A percentile compares a stretch with the other conserved stretches of the same genome.
These are phyloP conservation scores for Scutellaria baicalensis DNA, from an alignment of 257 asterid genomes.

Conservation along the genomic window DNA sequence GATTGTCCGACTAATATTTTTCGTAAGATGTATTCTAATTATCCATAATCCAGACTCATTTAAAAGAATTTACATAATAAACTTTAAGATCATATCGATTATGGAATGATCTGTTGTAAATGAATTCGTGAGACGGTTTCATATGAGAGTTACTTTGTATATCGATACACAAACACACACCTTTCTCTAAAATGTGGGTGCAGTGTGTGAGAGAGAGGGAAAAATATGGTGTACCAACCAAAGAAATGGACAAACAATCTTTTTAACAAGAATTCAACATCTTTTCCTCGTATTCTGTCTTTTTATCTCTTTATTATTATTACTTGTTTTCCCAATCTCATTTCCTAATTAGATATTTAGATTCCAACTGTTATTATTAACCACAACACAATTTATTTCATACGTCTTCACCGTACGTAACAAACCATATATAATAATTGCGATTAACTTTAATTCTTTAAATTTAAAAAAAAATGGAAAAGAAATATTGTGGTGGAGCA, in stretches of 20 bases:
- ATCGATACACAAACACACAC: not conserved
- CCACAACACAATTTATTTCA: not conserved
- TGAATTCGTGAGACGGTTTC: too few relatives aligned
- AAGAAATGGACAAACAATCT: slow-evolving; percentile 25
- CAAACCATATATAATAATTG: not conserved
- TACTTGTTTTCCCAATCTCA: not conserved
- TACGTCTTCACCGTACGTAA: not conserved
- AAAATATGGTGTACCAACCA: slow-evolving; percentile 28
- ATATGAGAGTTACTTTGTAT: too few relatives aligned
- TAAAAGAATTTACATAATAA: too few relatives aligned
- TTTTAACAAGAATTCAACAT: slow-evolving; percentile 8
- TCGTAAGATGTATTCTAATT: too few relatives aligned
- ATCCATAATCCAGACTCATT: too few relatives aligned
- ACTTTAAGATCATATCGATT: too few relatives aligned
- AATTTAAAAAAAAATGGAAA: too few relatives aligned
- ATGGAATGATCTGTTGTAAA: too few relatives aligned
- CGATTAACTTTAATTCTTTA: not conserved
- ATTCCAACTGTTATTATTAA: not conserved
- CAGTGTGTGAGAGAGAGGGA: not conserved
- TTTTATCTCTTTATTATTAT: not conserved
- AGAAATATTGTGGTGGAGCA: not conserved
- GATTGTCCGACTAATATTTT: too few relatives aligned
- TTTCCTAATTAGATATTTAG: not conserved
- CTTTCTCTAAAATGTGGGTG: not conserved
- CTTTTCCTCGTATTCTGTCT: slow-evolving; percentile 1